Evolutionary conservation across 2,329 filamentous ascomycete species (phyloP).

Genomic region (Botrytis galanthina): DNA sequence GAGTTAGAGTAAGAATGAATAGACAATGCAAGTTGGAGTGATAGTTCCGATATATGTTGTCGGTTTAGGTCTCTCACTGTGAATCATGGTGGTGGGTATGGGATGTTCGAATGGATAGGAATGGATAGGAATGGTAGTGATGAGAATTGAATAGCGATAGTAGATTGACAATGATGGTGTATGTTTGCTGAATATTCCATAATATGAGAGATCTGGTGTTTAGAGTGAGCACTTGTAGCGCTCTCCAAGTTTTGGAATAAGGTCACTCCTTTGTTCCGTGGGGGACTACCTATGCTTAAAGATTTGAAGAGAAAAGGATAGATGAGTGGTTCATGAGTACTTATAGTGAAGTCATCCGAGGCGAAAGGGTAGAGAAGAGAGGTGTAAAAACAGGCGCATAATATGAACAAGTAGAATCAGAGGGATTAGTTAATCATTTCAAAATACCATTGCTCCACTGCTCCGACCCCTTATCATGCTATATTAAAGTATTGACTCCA

Average conservation of each 20-base stretch:
- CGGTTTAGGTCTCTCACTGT: background rate
- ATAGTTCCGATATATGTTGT: background rate
- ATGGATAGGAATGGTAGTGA: background rate
- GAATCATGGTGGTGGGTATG: background rate
- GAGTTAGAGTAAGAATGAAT: background rate
- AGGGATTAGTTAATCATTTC: background rate
- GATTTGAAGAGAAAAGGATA: background rate
- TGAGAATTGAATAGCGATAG: background rate
- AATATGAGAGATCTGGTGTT: background rate
- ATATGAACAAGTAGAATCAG: background rate
- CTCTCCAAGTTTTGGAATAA: background rate
- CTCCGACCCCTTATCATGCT: background rate
- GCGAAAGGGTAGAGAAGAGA: background rate
- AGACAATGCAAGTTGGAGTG: background rate
- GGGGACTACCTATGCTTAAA: background rate
- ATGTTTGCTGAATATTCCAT: background rate
- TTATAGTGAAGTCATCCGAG: background rate
- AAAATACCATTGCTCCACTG: constrained; percentile 9
- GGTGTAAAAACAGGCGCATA: background rate
- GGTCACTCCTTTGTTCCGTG: accelerated
- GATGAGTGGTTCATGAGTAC: background rate
- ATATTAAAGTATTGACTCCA: constrained; percentile 2
- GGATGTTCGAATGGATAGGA: background rate
- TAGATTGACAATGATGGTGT: too few species aligned
- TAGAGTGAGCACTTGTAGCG: background rate